These are phyloP conservation scores for Oxyria digyna DNA, from an alignment of 148 eudicot genomes.

Conservation along the genomic window DNA sequence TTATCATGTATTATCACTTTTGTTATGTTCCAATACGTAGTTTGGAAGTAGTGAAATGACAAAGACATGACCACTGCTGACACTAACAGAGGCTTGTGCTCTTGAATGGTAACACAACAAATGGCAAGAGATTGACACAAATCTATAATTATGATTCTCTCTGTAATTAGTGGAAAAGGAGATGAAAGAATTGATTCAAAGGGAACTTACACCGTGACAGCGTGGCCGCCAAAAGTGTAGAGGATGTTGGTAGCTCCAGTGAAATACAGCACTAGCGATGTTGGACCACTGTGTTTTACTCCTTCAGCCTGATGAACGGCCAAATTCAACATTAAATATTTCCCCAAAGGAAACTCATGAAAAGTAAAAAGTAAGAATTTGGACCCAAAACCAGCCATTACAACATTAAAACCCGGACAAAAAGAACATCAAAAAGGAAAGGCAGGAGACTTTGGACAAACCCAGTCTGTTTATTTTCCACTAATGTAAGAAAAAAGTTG, in stretches of 20 bases:
- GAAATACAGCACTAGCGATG: constrained; percentile 40
- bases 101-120: no score
- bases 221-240: constrained; percentile 78
- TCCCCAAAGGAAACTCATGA: not conserved
- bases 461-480: not conserved
- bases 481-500: not conserved
- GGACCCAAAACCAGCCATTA: not conserved
- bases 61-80: no score
- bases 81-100: no score
- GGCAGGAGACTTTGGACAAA: not conserved
- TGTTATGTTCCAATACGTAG: no score
- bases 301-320: constrained; percentile 28
- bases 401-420: no score
- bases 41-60: no score
- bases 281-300: constrained; percentile 55
- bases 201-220: constrained; percentile 59
- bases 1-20: no score
- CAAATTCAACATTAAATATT: not conserved
- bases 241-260: constrained; percentile 68
- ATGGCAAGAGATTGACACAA: no score
- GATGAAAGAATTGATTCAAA: not conserved
- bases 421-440: no score
- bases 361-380: not conserved
- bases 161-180: not conserved
- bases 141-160: not conserved